A percentile compares a stretch with the other conserved stretches of the same genome.
Conservation (phyloP, 805 yeast genomes). For the Vanderwaltozyma verrucispora region DNA sequence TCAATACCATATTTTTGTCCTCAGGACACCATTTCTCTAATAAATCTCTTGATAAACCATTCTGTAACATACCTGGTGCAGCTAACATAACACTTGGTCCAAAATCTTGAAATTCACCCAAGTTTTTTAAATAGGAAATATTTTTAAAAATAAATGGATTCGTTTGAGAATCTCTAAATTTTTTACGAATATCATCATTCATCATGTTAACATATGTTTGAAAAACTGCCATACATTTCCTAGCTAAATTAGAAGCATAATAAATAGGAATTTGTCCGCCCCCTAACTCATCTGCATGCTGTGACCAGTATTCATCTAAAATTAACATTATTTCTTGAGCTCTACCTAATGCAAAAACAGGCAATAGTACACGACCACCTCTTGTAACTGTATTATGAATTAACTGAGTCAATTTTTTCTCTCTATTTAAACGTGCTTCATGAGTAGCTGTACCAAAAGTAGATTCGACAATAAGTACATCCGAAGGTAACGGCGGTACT, state of each 20-base stretch:
- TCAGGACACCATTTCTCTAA: constrained; percentile 98
- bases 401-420: constrained; percentile 63
- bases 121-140: constrained; percentile 64
- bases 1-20: constrained; percentile 71
- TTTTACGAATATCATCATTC: constrained; percentile 80
- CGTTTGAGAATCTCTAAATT: constrained; percentile 63
- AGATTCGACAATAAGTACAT: constrained; percentile 84
- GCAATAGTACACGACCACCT: constrained; percentile 88
- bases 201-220: constrained; percentile 95
- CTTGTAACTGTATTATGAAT: constrained; percentile 75
- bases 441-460: constrained; percentile 98
- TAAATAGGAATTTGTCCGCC: constrained; percentile 58
- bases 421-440: constrained; percentile 82
- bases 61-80: constrained; percentile 97
- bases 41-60: constrained; percentile 85
- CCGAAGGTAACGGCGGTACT: constrained; percentile 80
- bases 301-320: constrained; percentile 90
- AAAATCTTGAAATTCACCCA: constrained; percentile 81
- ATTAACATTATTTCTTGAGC: constrained; percentile 90
- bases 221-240: constrained; percentile 94
- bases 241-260: constrained; percentile 88
- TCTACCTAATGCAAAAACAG: constrained; percentile 93
- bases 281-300: constrained; percentile 66
- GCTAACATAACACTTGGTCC: constrained; percentile 96
- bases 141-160: constrained; percentile 89